A percentile compares a stretch with the other conserved stretches of the same genome.
Conservation (phyloP, 163 green algal genomes). For the Chlamydomonas reinhardtii region DNA sequence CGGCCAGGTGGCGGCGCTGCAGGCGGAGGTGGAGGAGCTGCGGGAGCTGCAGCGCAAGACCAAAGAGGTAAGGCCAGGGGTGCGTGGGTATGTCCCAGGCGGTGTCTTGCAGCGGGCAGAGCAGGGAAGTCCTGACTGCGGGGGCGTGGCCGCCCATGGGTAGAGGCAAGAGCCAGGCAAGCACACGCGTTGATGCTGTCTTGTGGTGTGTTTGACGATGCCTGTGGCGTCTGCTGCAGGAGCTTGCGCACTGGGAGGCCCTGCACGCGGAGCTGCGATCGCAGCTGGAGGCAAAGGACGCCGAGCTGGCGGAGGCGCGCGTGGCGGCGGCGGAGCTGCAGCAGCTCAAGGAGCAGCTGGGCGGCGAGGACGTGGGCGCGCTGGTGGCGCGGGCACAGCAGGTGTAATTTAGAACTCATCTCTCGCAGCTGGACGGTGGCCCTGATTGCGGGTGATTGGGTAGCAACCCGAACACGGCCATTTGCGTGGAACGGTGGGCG, state of each 20-base stretch:
- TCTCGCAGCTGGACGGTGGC: too few relatives aligned
- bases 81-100: too few relatives aligned
- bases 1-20: background rate
- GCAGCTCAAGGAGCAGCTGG: conserved; percentile 34
- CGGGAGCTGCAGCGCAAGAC: conserved; percentile 38
- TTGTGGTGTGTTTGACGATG: too few relatives aligned
- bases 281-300: conserved; percentile 43
- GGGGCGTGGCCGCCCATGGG: too few relatives aligned
- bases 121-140: too few relatives aligned
- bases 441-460: too few relatives aligned
- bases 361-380: conserved; percentile 35
- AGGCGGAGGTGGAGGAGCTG: conserved; percentile 43
- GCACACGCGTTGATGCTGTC: too few relatives aligned
- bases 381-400: conserved; percentile 41
- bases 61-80: conserved; percentile 17
- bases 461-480: too few relatives aligned
- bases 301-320: background rate
- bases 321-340: conserved; percentile 15
- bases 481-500: too few relatives aligned
- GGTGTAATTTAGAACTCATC: too few relatives aligned
- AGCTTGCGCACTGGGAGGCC: conserved; percentile 35
- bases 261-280: conserved; percentile 29
- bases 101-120: too few relatives aligned
- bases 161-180: too few relatives aligned
- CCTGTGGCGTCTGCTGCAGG: background rate